A percentile compares a stretch with the other conserved stretches of the same genome.
These are phyloP conservation scores for Coemansia sp. DNA, from an alignment of 192 early-diverging fungal species.

Conservation along the genomic window DNA sequence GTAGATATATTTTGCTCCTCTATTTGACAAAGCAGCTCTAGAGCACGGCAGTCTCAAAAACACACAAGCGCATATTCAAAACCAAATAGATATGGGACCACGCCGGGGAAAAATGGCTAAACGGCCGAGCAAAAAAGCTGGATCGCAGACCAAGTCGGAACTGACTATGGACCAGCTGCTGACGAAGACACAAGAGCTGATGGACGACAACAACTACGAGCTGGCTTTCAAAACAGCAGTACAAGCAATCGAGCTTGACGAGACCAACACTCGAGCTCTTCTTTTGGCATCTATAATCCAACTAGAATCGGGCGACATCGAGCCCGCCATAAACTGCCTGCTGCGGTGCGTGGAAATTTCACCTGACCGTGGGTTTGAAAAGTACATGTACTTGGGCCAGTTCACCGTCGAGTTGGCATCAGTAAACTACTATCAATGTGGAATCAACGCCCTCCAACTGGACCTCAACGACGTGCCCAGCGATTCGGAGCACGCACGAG, in stretches of 20 bases:
- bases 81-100: slow-evolving; percentile 13
- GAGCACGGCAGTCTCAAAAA: neutral
- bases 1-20: neutral
- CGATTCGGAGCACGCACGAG: slow-evolving; percentile 36
- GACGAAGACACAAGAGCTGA: slow-evolving; percentile 60
- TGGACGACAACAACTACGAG: slow-evolving; percentile 77
- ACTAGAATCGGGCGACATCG: slow-evolving; percentile 71
- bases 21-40: neutral
- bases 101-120: slow-evolving; percentile 11
- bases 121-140: slow-evolving; percentile 8
- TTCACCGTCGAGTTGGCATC: slow-evolving; percentile 66
- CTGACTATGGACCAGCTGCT: slow-evolving; percentile 64
- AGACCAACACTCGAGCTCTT: slow-evolving; percentile 60
- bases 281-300: slow-evolving; percentile 72
- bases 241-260: slow-evolving; percentile 65
- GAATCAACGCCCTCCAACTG: slow-evolving; percentile 64
- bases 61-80: neutral
- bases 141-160: slow-evolving; percentile 16
- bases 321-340: slow-evolving; percentile 63
- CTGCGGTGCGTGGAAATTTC: slow-evolving; percentile 59
- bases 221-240: slow-evolving; percentile 69
- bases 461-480: slow-evolving; percentile 48
- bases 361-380: slow-evolving; percentile 66
- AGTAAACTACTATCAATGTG: slow-evolving; percentile 69
- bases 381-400: slow-evolving; percentile 90